Percentiles rank a stretch among this genome's conserved stretches.
These are phyloP conservation scores for Pulveroboletus sp. DNA, from an alignment of 768 basidiomycete species.

Conservation along the genomic window DNA sequence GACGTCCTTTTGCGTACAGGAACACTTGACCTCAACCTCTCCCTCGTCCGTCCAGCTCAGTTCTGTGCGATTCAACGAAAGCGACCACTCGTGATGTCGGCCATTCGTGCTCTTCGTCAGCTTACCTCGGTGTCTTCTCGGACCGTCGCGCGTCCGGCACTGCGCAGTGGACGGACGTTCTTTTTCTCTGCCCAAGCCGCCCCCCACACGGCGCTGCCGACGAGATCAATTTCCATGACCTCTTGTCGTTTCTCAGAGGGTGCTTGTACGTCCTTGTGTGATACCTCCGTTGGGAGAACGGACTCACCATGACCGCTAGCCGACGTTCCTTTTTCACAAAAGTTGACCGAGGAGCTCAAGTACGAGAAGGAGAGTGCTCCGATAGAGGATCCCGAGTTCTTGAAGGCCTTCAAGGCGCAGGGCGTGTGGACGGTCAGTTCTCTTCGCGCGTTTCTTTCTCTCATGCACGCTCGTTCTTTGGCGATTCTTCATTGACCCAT, in stretches of 20 bases:
- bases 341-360: conserved; percentile 75
- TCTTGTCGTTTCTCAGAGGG: conserved; percentile 38
- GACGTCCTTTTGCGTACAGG: not conserved
- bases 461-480: not conserved
- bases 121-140: conserved; percentile 44
- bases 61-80: not conserved
- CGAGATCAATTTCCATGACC: conserved; percentile 40
- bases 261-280: conserved; percentile 32
- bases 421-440: conserved; percentile 69
- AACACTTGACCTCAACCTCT: not conserved
- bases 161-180: conserved; percentile 21
- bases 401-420: conserved; percentile 67
- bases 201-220: conserved; percentile 17
- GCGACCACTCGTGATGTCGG: conserved; percentile 46
- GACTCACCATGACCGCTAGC: conserved; percentile 36
- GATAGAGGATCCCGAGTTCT: conserved; percentile 60
- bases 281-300: too few species aligned
- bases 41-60: not conserved
- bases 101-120: conserved; percentile 57
- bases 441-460: too few species aligned
- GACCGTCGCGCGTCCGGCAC: conserved; percentile 23
- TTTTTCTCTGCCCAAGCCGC: conserved; percentile 8
- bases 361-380: conserved; percentile 68
- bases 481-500: not conserved
- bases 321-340: conserved; percentile 69